Percentiles rank a stretch among this genome's conserved stretches.
These are phyloP conservation scores for Pseudocercospora vitis DNA, from an alignment of 2,329 filamentous ascomycete genomes.

Conservation along the genomic window DNA sequence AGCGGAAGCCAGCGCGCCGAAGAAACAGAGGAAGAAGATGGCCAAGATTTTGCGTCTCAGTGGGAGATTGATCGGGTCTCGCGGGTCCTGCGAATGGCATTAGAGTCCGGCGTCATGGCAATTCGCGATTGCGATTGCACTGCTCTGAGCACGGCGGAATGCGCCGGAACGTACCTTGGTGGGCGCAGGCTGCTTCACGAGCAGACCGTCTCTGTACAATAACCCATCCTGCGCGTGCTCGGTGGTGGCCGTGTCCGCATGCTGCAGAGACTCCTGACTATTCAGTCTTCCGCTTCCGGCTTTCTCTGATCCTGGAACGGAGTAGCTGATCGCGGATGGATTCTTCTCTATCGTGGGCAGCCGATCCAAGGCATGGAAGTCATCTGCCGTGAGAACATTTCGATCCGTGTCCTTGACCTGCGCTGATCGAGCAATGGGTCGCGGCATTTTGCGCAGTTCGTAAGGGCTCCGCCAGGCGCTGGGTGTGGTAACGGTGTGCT, in stretches of 20 bases:
- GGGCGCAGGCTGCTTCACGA: conserved; percentile 20
- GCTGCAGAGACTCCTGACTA: conserved; percentile 18
- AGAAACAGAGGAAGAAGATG: conserved; percentile 25
- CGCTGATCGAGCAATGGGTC: not conserved
- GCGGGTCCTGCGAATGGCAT: conserved; percentile 16
- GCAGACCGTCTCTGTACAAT: conserved; percentile 15
- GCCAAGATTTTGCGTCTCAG: conserved; percentile 21
- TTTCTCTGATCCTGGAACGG: not conserved
- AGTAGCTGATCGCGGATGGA: not conserved
- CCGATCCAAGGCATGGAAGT: conserved; percentile 2
- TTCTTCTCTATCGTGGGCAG: conserved; percentile 7
- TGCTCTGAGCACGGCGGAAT: not conserved
- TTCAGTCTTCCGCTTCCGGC: not conserved
- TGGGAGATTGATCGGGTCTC: conserved; percentile 25
- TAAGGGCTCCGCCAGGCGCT: not conserved
- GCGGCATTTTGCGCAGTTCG: conserved; percentile 5
- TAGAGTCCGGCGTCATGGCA: not conserved
- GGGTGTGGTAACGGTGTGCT: not conserved
- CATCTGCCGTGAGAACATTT: not conserved
- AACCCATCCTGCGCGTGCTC: conserved; percentile 18
- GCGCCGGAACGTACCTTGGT: conserved; percentile 13
- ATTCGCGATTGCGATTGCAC: not conserved
- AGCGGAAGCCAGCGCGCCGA: conserved; percentile 32
- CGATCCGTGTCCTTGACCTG: not conserved
- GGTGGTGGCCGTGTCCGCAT: conserved; percentile 7